A percentile compares a stretch with the other conserved stretches of the same genome.
These are phyloP conservation scores for Haplosporangium gracile DNA, from an alignment of 192 early-diverging fungal species.

Conservation along the genomic window DNA sequence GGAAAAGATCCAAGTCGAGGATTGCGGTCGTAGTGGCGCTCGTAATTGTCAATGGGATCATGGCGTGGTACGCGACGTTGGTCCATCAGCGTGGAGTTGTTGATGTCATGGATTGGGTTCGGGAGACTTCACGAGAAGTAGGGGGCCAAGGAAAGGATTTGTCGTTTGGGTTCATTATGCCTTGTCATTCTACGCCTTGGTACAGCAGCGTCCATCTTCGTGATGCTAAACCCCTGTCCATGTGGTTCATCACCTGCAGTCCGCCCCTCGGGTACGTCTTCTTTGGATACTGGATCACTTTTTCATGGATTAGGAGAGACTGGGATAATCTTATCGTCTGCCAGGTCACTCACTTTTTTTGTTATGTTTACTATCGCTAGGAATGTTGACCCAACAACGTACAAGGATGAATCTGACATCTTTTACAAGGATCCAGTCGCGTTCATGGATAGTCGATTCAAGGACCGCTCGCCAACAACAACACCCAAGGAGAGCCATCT, in stretches of 20 bases:
- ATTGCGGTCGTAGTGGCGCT: constrained; percentile 56
- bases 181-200: constrained; percentile 98
- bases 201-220: constrained; percentile 85
- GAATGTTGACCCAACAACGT: constrained; percentile 30
- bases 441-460: constrained; percentile 55
- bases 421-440: constrained; percentile 79
- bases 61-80: constrained; percentile 77
- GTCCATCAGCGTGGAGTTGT: constrained; percentile 96
- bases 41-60: constrained; percentile 73
- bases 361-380: constrained; percentile 5
- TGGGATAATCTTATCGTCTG: neutral
- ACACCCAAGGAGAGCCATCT: constrained; percentile 64
- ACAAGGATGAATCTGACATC: constrained; percentile 82
- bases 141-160: constrained; percentile 3
- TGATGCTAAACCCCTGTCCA: constrained; percentile 22
- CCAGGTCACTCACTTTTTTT: neutral
- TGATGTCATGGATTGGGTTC: constrained; percentile 85
- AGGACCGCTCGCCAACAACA: neutral
- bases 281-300: neutral
- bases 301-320: neutral
- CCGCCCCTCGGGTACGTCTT: constrained; percentile 78
- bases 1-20: constrained; percentile 16
- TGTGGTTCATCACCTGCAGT: constrained; percentile 94
- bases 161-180: constrained; percentile 88
- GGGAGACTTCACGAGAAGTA: constrained; percentile 54